A percentile compares a stretch with the other conserved stretches of the same genome.
Conservation (phyloP, 768 basidiomycete species). For the Boletellus emodensis region DNA sequence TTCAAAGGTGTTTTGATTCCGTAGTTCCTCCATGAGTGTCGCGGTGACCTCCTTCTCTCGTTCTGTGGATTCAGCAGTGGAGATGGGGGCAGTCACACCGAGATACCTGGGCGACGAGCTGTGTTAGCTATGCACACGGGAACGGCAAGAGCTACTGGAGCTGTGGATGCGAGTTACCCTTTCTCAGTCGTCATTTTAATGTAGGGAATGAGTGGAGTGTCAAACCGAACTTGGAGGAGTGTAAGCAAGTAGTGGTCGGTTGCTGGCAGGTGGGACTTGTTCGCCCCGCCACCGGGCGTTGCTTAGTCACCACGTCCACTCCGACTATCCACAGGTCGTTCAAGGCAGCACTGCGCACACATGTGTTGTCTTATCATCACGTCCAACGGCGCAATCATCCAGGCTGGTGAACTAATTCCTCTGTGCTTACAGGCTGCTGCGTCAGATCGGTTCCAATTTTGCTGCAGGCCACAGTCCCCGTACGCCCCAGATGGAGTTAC, state of each 20-base stretch:
- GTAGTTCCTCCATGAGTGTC: slow-evolving; percentile 88
- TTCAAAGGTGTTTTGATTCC: slow-evolving; percentile 84
- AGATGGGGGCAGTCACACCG: slow-evolving; percentile 85
- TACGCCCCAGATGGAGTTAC: no score
- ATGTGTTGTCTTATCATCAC: no score
- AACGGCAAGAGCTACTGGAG: slow-evolving; percentile 3
- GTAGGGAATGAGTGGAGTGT: slow-evolving; percentile 3
- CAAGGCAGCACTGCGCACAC: no score
- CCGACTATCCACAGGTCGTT: no score
- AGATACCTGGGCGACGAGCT: slow-evolving; percentile 47
- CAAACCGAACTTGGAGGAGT: slow-evolving; percentile 9
- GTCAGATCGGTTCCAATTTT: no score
- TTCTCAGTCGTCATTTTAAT: slow-evolving; percentile 39
- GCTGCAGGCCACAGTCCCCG: no score
- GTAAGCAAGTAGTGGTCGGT: slow-evolving; percentile 9
- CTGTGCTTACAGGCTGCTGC: no score
- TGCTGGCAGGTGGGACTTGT: slow-evolving; percentile 12
- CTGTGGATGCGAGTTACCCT: slow-evolving; percentile 30
- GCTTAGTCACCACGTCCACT: slow-evolving; percentile 21
- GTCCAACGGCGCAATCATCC: no score
- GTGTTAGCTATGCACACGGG: slow-evolving; percentile 11
- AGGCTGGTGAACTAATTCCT: no score
- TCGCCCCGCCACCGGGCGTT: slow-evolving; percentile 11
- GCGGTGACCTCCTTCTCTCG: slow-evolving; percentile 80
- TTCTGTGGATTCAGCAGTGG: slow-evolving; percentile 65